Evolutionary conservation across 345 rosid species (phyloP).

Genomic region (Hypericum perforatum): DNA sequence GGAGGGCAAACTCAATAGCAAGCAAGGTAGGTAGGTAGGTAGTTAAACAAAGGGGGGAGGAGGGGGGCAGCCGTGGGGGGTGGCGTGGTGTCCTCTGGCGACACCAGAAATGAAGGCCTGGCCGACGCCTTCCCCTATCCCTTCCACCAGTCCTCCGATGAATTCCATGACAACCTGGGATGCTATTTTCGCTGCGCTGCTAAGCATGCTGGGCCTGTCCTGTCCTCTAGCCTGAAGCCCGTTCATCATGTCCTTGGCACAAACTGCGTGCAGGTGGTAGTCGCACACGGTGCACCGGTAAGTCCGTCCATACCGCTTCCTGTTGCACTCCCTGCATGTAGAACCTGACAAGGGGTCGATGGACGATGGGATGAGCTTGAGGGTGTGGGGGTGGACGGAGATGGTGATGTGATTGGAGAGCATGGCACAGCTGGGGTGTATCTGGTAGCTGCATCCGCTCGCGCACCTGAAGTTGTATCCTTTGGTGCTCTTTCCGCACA

Average conservation of each 20-base stretch:
- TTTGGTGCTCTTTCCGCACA: slow-evolving; percentile 51
- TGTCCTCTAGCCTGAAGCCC: slow-evolving; percentile 46
- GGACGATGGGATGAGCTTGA: slow-evolving; percentile 32
- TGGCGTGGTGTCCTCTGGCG: not conserved
- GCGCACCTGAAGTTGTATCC: slow-evolving; percentile 61
- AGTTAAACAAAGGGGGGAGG: no score
- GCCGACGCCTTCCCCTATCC: slow-evolving; percentile 76
- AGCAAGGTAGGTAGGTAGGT: no score
- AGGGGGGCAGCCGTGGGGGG: no score
- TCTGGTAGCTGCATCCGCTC: slow-evolving; percentile 50
- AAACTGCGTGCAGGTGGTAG: slow-evolving; percentile 70
- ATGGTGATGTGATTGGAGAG: slow-evolving; percentile 40
- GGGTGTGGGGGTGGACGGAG: slow-evolving; percentile 48
- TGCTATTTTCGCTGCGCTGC: slow-evolving; percentile 50
- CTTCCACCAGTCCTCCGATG: slow-evolving; percentile 64
- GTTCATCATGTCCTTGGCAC: slow-evolving; percentile 64
- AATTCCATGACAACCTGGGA: slow-evolving; percentile 54
- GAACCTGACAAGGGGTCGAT: not conserved
- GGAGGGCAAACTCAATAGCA: no score
- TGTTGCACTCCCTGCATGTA: slow-evolving; percentile 61
- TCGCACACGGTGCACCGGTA: slow-evolving; percentile 64
- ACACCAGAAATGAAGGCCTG: slow-evolving; percentile 41
- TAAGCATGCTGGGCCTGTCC: slow-evolving; percentile 41
- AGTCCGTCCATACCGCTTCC: slow-evolving; percentile 47
- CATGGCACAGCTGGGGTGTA: slow-evolving; percentile 87